Percentiles rank a stretch among this genome's conserved stretches.
Conservation (phyloP, 176 grass and related monocot genomes). For the Juncus inflexus region DNA sequence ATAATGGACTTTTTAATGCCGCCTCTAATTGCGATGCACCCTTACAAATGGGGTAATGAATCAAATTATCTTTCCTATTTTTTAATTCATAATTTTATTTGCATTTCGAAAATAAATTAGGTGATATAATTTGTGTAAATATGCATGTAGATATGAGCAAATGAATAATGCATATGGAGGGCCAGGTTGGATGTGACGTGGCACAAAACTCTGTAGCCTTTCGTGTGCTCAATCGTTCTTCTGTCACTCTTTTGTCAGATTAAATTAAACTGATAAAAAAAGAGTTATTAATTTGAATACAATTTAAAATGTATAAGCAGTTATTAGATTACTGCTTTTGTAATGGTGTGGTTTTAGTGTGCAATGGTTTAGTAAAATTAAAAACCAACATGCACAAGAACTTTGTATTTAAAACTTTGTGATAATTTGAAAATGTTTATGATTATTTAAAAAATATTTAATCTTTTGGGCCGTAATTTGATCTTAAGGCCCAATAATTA, state of each 20-base stretch:
- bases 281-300: too few relatives aligned
- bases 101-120: neutral
- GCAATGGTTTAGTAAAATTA: neutral
- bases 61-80: neutral
- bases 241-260: constrained; percentile 9
- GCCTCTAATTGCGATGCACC: constrained; percentile 25
- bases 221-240: neutral
- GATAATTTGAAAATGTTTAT: too few relatives aligned
- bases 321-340: neutral
- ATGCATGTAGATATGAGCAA: constrained; percentile 14
- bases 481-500: neutral
- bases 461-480: neutral
- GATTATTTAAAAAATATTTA: neutral
- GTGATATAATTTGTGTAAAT: constrained; percentile 1
- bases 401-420: too few relatives aligned
- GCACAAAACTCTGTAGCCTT: neutral
- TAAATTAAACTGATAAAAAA: neutral
- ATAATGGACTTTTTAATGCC: constrained; percentile 28
- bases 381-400: neutral
- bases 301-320: neutral
- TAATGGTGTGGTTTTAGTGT: neutral
- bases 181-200: constrained; percentile 20
- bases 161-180: constrained; percentile 13
- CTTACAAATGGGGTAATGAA: constrained; percentile 38
- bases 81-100: neutral